phyloP scores from a whole-genome alignment of 2,329 filamentous ascomycete species.

The Dactylellina sp. region DNA sequence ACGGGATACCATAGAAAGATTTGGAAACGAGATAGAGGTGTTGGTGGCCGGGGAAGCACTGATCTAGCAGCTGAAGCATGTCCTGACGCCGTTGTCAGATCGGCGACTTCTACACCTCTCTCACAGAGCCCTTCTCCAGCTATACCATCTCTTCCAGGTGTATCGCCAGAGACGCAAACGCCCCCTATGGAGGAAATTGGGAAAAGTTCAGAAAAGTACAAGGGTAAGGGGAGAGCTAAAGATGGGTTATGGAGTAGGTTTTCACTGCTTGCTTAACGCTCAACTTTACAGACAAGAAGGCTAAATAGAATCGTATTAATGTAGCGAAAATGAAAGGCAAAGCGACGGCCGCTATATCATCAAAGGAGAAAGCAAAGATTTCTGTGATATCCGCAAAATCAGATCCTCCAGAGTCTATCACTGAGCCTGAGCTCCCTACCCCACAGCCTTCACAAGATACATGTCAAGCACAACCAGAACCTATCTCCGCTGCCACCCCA shows the following conservation, averaged over 20 bases:
- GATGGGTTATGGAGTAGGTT: conserved; percentile 39
- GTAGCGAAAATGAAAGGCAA: conserved; percentile 42
- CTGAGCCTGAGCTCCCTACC: not conserved
- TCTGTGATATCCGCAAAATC: not conserved
- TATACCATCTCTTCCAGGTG: too few species aligned
- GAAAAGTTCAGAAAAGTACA: conserved; percentile 11
- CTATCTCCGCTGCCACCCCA: not conserved
- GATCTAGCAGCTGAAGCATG: conserved; percentile 8
- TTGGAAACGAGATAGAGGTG: conserved; percentile 54
- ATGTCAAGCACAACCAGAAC: not conserved
- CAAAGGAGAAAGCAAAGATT: conserved; percentile 35
- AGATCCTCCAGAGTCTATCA: not conserved
- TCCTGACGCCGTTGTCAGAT: not conserved
- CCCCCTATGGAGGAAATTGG: not conserved
- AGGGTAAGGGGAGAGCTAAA: conserved; percentile 30
- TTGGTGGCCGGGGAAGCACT: conserved; percentile 30
- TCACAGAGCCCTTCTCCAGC: conserved; percentile 5
- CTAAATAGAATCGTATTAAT: not conserved
- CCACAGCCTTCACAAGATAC: not conserved
- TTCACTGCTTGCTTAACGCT: not conserved
- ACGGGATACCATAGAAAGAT: conserved; percentile 41
- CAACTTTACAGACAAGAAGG: not conserved
- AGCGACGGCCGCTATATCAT: conserved; percentile 16
- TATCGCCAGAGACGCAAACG: not conserved
- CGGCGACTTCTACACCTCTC: conserved; percentile 2